Evolutionary conservation across 2,329 filamentous ascomycete species (phyloP).

Genomic region (Fusarium fracticaudum): DNA sequence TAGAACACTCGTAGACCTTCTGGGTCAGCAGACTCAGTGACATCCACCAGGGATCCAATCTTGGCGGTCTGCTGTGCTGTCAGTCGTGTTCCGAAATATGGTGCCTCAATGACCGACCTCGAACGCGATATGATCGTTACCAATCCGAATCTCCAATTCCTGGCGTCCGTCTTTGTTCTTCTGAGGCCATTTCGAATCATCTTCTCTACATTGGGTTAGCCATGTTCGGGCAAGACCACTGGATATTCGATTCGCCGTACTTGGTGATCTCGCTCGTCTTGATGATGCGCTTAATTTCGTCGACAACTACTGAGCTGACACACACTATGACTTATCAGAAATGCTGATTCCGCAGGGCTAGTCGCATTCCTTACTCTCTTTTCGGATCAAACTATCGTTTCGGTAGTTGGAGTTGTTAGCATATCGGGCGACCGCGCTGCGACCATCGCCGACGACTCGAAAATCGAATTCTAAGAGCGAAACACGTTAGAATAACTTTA

Average conservation of each 20-base stretch:
- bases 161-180: slow-evolving; percentile 99
- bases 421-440: slow-evolving; percentile 93
- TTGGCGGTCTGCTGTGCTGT: slow-evolving; percentile 80
- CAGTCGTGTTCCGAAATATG: slow-evolving; percentile 6
- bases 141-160: slow-evolving; percentile 92
- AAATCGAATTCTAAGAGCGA: slow-evolving; percentile 88
- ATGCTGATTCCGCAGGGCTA: neutral
- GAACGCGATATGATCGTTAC: slow-evolving; percentile 96
- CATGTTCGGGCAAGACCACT: neutral
- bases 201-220: slow-evolving; percentile 72
- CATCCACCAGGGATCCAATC: slow-evolving; percentile 95
- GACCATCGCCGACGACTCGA: slow-evolving; percentile 88
- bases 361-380: slow-evolving; percentile 83
- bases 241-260: slow-evolving; percentile 58
- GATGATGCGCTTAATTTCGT: slow-evolving; percentile 97
- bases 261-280: slow-evolving; percentile 98
- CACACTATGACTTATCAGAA: slow-evolving; percentile 74
- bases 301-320: slow-evolving; percentile 87
- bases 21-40: slow-evolving; percentile 94
- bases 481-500: slow-evolving; percentile 4
- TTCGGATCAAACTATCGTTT: slow-evolving; percentile 97
- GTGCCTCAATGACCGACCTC: slow-evolving; percentile 69
- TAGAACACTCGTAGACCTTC: slow-evolving; percentile 98
- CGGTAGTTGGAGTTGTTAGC: slow-evolving; percentile 99
- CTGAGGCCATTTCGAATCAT: slow-evolving; percentile 97